These are phyloP conservation scores for Suillus subalutaceus DNA, from an alignment of 768 basidiomycete genomes.

Conservation along the genomic window DNA sequence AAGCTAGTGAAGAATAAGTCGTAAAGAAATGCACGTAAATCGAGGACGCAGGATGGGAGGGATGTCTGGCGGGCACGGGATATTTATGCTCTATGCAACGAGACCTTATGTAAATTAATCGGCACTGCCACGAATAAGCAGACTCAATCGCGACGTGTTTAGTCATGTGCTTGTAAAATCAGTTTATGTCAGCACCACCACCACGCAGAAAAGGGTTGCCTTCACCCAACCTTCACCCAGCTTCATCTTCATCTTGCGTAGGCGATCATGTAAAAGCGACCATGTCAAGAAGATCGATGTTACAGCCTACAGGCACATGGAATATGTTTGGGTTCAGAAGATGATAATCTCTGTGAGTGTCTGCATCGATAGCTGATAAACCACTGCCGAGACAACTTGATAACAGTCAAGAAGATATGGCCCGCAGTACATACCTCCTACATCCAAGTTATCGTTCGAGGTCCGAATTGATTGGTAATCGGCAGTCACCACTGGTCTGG, in stretches of 20 bases:
- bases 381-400: background rate
- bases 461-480: background rate
- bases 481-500: background rate
- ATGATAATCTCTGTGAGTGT: background rate
- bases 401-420: background rate
- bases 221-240: too few species aligned
- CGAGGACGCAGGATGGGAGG: background rate
- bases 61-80: background rate
- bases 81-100: background rate
- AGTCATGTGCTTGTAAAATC: background rate
- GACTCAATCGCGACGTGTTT: background rate
- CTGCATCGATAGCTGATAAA: background rate
- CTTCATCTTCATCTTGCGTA: too few species aligned
- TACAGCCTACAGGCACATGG: background rate
- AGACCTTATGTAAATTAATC: too few species aligned
- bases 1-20: background rate
- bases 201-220: too few species aligned
- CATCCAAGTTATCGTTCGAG: background rate
- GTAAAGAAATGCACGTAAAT: background rate
- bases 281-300: background rate
- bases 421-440: background rate
- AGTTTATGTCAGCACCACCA: background rate
- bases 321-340: background rate
- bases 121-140: background rate
- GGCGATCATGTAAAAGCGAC: background rate